Base-by-base conservation (phyloP, 2,329 filamentous ascomycete genomes). In the Cadophora luteo-olivacea region DNA sequence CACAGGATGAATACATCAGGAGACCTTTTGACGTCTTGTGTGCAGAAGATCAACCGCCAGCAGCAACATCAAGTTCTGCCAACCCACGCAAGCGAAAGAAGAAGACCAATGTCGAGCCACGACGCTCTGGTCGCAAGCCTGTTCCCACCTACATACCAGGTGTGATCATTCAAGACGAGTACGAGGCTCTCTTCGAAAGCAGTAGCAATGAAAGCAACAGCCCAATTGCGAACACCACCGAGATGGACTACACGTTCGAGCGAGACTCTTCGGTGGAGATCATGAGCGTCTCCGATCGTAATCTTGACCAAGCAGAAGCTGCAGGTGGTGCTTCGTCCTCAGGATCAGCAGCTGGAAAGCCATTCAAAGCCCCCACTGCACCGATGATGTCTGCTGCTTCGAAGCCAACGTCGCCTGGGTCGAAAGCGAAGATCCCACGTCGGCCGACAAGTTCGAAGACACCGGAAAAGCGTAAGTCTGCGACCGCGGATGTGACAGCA, bases 81-180 rank as follows among this genome's bases (percentile, higher is more conserved):
- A 48, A 48, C n/a, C 38, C 58, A 38, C 58, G 33, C n/a, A 41
- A 48, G 12, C 38, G 38, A 45, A 61, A 48, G 58, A 61, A 61
- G 6, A 4, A 22, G 5, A 25, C 7, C 36, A 12, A 6, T 6
- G 22, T 36, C 33, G 38, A 61, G n/a, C 33, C 33, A 16, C 38
- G 58, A 29, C 32, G 58, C 19, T 41, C 58, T 25, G 19, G 38
- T 24, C 33, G 58, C 4, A 25, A 41, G n/a, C 58, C 8, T 41
- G 33, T 48, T 25, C 38, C 38, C 49, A 25, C 38, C 22, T 22
- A 48, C 19, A 48, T 6, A 4, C 45, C 45, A 48, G 45, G 9
- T n/a, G 16, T n/a, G 3, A 48, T 48, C 45, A 48, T n/a, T 8
- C 45, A 4, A 48, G 16, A 48, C 4, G 45, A 48, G 16, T 48